A percentile compares a stretch with the other conserved stretches of the same genome.
phyloP scores from a whole-genome alignment of 768 basidiomycete species.

The Lactarius vividus region DNA sequence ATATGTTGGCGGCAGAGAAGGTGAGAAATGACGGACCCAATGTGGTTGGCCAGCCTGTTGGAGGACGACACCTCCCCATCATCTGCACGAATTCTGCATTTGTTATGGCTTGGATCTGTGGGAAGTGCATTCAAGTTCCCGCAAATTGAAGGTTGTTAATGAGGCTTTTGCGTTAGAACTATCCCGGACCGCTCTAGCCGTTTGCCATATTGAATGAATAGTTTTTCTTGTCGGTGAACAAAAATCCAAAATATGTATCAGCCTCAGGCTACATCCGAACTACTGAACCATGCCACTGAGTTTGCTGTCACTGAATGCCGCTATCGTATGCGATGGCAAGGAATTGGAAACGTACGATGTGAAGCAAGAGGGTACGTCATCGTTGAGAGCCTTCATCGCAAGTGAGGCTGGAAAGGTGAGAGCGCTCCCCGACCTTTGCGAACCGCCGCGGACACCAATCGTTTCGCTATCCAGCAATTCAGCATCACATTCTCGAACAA shows the following conservation, averaged over 20 bases:
- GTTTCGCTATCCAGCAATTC: conserved; percentile 8
- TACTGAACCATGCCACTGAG: conserved; percentile 5
- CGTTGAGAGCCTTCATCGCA: conserved; percentile 7
- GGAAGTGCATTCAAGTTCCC: not conserved
- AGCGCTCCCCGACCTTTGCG: not conserved
- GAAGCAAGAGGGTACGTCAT: not conserved
- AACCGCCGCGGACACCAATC: not conserved
- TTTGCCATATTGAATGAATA: not conserved
- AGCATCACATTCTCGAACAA: not conserved
- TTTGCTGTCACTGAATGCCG: not conserved
- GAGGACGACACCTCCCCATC: conserved; percentile 47
- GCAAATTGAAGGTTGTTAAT: not conserved
- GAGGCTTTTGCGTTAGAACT: not conserved
- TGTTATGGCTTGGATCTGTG: conserved; percentile 19
- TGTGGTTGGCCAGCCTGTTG: conserved; percentile 46
- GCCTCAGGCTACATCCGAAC: too few relatives aligned
- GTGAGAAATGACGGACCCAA: conserved; percentile 39
- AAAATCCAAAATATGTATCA: too few relatives aligned
- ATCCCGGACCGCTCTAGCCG: not conserved
- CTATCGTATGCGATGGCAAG: conserved; percentile 8
- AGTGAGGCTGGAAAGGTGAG: conserved; percentile 20
- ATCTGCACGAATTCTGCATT: conserved; percentile 47
- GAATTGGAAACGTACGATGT: conserved; percentile 7
- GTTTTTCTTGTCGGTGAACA: too few relatives aligned
- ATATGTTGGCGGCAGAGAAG: not conserved